Evolutionary conservation across 129 eudicot species (phyloP), one percentile per base, ranked within the genome.

Genomic region (Flaveria robusta): DNA sequence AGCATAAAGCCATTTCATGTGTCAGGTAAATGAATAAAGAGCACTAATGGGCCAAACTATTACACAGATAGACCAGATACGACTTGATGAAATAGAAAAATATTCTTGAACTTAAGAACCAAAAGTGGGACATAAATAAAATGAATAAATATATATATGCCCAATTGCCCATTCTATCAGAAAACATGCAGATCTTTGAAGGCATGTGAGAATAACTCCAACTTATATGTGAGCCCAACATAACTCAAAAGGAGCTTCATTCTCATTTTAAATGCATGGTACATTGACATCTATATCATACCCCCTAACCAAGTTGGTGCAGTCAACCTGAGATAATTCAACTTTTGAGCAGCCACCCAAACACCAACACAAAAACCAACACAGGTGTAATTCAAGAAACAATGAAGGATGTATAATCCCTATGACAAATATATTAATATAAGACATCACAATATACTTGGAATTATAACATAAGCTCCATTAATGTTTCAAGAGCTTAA

Each of bases 1-100:
- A 31, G 72, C 46, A 74, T 47, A 70, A 56, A 37, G 51, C 66
- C 51, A 71, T 71, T 70, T 46, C 76, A 71, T 15, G 43, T 34
- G 19, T 68, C 68, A 46, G 62, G 70, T 26, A 74, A 47, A 74
- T 24, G 34, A 26, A 11, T 59, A n/a, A 74, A 24, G 16, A 31
- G 42, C 43, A 14, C 45, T 27, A 29, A 7, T 24, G 3, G 23
- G 66, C 31, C 66, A 11, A 22, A 10, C 37, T 2, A 59, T 4
- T 22, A 2, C 34, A 22, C 45, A 63, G 16, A 63, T 45, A 14
- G 4, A 27, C 43, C 37, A 59, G 62, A 9, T n/a, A 54, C 22
- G 22, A 13, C 0, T 58, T 60, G 37, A 24, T 26, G 43, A 29
- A 63, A 63, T 63, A 63, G 15, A 34, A 60, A 27, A 58, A 58